Percentiles rank a stretch among this genome's conserved stretches.
These are phyloP conservation scores for Podila verticillata DNA, from an alignment of 192 early-diverging fungal species.

Conservation along the genomic window DNA sequence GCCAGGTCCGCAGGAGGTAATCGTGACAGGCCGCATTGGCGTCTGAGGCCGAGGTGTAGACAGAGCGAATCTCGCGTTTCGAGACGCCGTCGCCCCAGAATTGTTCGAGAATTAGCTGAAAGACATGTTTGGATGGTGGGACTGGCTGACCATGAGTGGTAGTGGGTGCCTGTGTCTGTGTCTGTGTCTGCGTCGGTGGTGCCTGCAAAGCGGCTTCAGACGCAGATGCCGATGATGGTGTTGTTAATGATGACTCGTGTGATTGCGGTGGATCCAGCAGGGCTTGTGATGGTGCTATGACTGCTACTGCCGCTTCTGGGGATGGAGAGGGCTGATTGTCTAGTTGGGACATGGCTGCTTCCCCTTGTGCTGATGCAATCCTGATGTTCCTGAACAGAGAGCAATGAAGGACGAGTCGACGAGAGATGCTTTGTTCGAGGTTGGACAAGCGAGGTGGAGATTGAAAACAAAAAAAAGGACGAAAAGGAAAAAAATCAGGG, in stretches of 20 bases:
- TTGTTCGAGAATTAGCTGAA: conserved; percentile 48
- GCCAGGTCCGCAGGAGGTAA: conserved; percentile 45
- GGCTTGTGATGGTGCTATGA: too few species aligned
- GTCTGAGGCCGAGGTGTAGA: conserved; percentile 37
- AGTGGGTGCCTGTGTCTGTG: neutral
- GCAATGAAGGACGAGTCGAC: too few species aligned
- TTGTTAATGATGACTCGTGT: neutral
- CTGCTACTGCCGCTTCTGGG: too few species aligned
- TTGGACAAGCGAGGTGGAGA: too few species aligned
- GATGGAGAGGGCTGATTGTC: too few species aligned
- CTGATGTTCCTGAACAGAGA: too few species aligned
- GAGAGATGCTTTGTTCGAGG: too few species aligned
- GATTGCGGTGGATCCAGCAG: neutral
- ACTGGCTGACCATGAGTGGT: conserved; percentile 1
- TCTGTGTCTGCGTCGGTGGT: neutral
- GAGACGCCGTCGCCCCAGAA: conserved; percentile 53
- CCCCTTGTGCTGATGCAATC: too few species aligned
- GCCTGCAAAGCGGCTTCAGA: neutral
- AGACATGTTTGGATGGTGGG: conserved; percentile 42
- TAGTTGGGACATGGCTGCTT: too few species aligned
- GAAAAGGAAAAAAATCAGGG: too few species aligned
- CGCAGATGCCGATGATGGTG: neutral
- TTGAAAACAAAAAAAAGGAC: too few species aligned
- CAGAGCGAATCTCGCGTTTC: conserved; percentile 50
- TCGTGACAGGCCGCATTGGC: conserved; percentile 44